phyloP scores from a whole-genome alignment of 1,284 basidiomycete species.

The Puccinia brachypodii region DNA sequence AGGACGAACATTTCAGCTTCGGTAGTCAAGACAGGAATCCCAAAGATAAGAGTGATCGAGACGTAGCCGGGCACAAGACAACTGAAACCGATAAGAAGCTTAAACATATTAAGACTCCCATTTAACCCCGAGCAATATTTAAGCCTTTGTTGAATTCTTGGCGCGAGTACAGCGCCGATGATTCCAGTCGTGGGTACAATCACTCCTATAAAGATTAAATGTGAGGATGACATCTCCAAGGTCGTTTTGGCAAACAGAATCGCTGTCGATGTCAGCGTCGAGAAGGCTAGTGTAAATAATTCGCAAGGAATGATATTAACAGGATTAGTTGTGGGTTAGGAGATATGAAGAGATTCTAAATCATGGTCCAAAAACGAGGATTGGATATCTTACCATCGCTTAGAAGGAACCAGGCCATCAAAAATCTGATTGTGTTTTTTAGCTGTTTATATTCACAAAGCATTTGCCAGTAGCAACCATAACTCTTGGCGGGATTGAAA shows the following conservation, averaged over 20 bases:
- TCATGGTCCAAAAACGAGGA: not conserved
- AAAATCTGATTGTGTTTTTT: conserved; percentile 30
- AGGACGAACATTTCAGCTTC: conserved; percentile 79
- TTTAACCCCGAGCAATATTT: conserved; percentile 59
- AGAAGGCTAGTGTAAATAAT: conserved; percentile 65
- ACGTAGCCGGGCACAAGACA: conserved; percentile 76
- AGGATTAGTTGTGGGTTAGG: not conserved
- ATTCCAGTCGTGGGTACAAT: conserved; percentile 70
- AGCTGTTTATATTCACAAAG: conserved; percentile 10
- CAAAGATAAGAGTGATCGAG: conserved; percentile 71
- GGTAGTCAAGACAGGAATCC: conserved; percentile 68
- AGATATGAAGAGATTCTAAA: no score
- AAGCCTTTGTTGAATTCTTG: conserved; percentile 64
- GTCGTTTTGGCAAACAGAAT: conserved; percentile 78
- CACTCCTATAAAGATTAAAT: conserved; percentile 70
- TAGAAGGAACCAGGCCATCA: conserved; percentile 44
- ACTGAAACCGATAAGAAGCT: conserved; percentile 68
- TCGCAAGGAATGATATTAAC: not conserved
- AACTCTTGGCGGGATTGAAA: conserved; percentile 29
- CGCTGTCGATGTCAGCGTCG: conserved; percentile 78
- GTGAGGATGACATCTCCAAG: conserved; percentile 69
- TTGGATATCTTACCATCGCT: conserved; percentile 39
- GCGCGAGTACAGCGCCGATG: conserved; percentile 71
- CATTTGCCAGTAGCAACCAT: not conserved
- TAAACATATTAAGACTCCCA: conserved; percentile 69